phyloP scores from a whole-genome alignment of 2,329 filamentous ascomycete species.

The Exserohilum turcica region DNA sequence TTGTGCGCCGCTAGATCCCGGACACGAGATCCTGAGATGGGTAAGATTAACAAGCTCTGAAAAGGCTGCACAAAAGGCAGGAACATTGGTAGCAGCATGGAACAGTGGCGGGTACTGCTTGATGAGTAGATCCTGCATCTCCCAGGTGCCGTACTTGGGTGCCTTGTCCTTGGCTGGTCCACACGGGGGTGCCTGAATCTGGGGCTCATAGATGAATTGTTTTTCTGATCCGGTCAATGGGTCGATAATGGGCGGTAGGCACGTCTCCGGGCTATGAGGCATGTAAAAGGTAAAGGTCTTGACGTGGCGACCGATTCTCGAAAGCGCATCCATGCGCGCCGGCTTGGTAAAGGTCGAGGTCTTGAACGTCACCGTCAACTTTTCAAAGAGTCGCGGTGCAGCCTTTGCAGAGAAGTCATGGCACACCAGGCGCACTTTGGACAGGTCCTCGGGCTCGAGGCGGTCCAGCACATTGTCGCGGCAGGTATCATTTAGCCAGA shows the following conservation, averaged over 20 bases:
- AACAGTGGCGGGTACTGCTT: constrained; percentile 88
- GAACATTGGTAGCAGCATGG: constrained; percentile 85
- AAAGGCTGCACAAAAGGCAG: constrained; percentile 79
- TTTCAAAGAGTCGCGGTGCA: constrained; percentile 71
- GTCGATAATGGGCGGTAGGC: constrained; percentile 82
- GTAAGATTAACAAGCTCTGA: constrained; percentile 70
- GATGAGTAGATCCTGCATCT: constrained; percentile 79
- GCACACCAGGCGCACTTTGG: constrained; percentile 66
- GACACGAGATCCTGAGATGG: constrained; percentile 77
- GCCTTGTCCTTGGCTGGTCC: constrained; percentile 60
- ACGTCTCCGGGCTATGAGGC: constrained; percentile 76
- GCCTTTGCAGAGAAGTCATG: constrained; percentile 73
- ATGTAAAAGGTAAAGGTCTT: constrained; percentile 78
- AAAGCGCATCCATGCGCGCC: constrained; percentile 73
- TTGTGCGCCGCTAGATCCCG: constrained; percentile 68
- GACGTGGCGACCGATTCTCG: constrained; percentile 77
- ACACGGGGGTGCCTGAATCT: constrained; percentile 64
- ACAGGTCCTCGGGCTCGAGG: constrained; percentile 50
- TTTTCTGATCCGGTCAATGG: constrained; percentile 77
- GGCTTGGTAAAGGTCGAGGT: constrained; percentile 77
- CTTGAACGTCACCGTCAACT: constrained; percentile 72
- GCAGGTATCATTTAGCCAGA: constrained; percentile 56
- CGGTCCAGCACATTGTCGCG: constrained; percentile 53
- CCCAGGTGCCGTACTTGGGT: constrained; percentile 79
- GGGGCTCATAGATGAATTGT: constrained; percentile 80